Evolutionary conservation across 345 rosid genomes (phyloP).

Genomic region (Kernera saxatilis): DNA sequence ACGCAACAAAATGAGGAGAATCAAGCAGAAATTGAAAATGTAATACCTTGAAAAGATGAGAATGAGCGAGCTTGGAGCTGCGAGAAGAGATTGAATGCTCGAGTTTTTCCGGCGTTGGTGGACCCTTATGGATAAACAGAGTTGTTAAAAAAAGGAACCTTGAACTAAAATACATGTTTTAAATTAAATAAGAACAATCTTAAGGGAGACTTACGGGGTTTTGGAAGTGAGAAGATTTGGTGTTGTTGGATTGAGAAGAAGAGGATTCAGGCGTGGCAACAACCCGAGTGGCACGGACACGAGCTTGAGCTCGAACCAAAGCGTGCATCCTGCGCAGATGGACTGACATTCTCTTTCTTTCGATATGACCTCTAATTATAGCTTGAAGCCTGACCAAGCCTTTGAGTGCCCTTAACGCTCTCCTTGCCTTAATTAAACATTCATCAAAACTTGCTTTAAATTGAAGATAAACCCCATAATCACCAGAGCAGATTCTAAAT

Average conservation of each 20-base stretch:
- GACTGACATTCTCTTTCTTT: conserved; percentile 57
- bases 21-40: background rate
- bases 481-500: background rate
- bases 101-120: conserved; percentile 75
- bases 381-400: conserved; percentile 98
- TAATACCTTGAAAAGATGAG: conserved; percentile 55
- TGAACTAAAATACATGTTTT: background rate
- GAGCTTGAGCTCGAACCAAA: conserved; percentile 65
- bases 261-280: conserved; percentile 36
- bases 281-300: conserved; percentile 56
- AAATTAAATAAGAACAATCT: background rate
- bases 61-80: conserved; percentile 46
- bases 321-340: conserved; percentile 71
- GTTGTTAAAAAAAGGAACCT: background rate
- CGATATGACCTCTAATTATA: conserved; percentile 83
- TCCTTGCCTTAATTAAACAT: conserved; percentile 49
- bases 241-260: conserved; percentile 58
- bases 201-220: conserved; percentile 44
- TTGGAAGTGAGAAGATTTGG: conserved; percentile 61
- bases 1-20: background rate
- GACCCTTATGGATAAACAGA: conserved; percentile 49
- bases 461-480: background rate
- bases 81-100: conserved; percentile 48
- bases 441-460: background rate
- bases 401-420: conserved; percentile 86